These are phyloP conservation scores for Annulohypoxylon nitens DNA, from an alignment of 495 filamentous ascomycete species.

Conservation along the genomic window DNA sequence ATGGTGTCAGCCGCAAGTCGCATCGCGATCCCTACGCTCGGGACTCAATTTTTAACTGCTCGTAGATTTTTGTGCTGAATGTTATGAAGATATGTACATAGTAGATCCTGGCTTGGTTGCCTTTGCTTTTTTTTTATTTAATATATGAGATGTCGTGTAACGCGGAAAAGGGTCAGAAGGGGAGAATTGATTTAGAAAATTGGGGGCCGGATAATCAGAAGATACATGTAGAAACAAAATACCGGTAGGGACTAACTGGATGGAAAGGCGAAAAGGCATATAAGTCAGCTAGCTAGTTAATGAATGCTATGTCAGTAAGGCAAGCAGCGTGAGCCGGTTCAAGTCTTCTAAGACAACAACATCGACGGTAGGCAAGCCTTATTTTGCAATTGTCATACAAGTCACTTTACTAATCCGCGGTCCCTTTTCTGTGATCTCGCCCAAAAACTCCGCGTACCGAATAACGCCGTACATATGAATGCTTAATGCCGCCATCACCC, in stretches of 20 bases:
- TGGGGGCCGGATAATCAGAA: background rate
- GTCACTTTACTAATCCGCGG: constrained; percentile 33
- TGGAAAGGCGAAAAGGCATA: constrained; percentile 25
- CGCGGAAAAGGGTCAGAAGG: background rate
- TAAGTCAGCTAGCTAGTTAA: constrained; percentile 34
- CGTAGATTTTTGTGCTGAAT: background rate
- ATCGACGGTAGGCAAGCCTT: constrained; percentile 29
- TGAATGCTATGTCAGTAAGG: constrained; percentile 43
- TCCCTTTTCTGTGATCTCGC: constrained; percentile 37
- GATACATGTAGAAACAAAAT: background rate
- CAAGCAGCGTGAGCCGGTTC: constrained; percentile 37
- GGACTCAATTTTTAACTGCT: background rate
- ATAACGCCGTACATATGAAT: constrained; percentile 49
- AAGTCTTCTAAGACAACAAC: constrained; percentile 36
- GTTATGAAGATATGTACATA: background rate
- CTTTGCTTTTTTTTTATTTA: constrained; percentile 5
- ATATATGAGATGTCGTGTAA: background rate
- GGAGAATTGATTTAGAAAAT: background rate
- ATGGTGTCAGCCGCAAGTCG: constrained; percentile 24
- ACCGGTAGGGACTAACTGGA: background rate
- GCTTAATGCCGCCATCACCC: constrained; percentile 41
- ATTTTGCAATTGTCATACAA: constrained; percentile 40
- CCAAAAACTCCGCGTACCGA: constrained; percentile 41
- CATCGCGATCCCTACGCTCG: constrained; percentile 2
- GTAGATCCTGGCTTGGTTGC: background rate